These are phyloP conservation scores for Porcisia deanei DNA, from an alignment of 208 protist genomes.

Conservation along the genomic window DNA sequence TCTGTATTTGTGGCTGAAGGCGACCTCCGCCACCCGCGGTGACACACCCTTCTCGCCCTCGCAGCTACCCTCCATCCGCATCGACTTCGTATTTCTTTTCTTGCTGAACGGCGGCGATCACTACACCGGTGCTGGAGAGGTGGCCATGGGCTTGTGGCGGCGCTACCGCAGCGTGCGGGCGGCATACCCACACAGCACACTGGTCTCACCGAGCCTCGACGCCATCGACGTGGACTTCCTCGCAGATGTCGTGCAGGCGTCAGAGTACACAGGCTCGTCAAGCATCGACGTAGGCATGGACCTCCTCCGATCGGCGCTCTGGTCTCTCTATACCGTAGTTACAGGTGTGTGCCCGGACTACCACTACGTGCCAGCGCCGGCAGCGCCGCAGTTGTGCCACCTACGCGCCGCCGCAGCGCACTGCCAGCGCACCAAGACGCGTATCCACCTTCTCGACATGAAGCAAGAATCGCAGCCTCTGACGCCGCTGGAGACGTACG, in stretches of 20 bases:
- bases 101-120: slow-evolving; percentile 88
- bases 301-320: slow-evolving; percentile 71
- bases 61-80: slow-evolving; percentile 68
- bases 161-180: slow-evolving; percentile 77
- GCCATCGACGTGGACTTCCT: slow-evolving; percentile 67
- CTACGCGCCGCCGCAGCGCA: slow-evolving; percentile 59
- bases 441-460: slow-evolving; percentile 16
- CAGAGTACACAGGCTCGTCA: slow-evolving; percentile 58
- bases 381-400: slow-evolving; percentile 60
- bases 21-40: slow-evolving; percentile 38
- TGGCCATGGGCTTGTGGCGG: slow-evolving; percentile 72
- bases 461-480: slow-evolving; percentile 44
- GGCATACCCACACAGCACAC: slow-evolving; percentile 43
- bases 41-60: slow-evolving; percentile 40
- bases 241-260: slow-evolving; percentile 62
- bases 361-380: slow-evolving; percentile 34
- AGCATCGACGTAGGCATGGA: slow-evolving; percentile 42
- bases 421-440: slow-evolving; percentile 32
- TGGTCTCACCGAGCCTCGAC: slow-evolving; percentile 52
- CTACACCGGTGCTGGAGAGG: slow-evolving; percentile 80
- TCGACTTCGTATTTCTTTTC: slow-evolving; percentile 89
- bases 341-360: slow-evolving; percentile 74
- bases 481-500: slow-evolving; percentile 76
- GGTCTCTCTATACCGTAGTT: slow-evolving; percentile 63
- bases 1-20: slow-evolving; percentile 77